phyloP scores from a whole-genome alignment of 2,329 filamentous ascomycete species.

The Ophiosphaerella herpotricha region DNA sequence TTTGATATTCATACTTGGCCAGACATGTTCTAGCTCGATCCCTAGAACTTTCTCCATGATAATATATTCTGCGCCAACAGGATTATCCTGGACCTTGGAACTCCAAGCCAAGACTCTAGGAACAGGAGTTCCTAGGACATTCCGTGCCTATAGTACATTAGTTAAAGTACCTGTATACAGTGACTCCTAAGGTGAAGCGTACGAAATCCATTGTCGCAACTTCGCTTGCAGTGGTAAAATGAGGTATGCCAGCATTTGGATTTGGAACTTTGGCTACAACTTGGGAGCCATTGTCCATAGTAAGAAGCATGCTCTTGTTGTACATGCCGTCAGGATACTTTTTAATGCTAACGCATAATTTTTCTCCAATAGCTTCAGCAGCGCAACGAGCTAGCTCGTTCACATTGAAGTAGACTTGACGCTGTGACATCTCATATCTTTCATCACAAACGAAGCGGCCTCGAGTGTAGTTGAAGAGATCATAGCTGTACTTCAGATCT shows the following conservation, averaged over 20 bases:
- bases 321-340: slow-evolving; percentile 42
- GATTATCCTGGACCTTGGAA: slow-evolving; percentile 29
- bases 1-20: slow-evolving; percentile 31
- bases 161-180: slow-evolving; percentile 1
- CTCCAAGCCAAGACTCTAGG: slow-evolving; percentile 42
- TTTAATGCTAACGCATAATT: slow-evolving; percentile 27
- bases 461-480: slow-evolving; percentile 36
- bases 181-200: slow-evolving; percentile 3
- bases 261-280: slow-evolving; percentile 46
- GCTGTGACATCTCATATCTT: slow-evolving; percentile 21
- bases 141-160: slow-evolving; percentile 27
- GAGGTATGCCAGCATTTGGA: slow-evolving; percentile 41
- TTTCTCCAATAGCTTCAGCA: slow-evolving; percentile 28
- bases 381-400: slow-evolving; percentile 30
- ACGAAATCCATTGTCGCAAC: slow-evolving; percentile 47
- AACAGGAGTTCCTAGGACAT: slow-evolving; percentile 35
- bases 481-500: slow-evolving; percentile 21
- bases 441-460: slow-evolving; percentile 35
- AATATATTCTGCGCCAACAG: slow-evolving; percentile 42
- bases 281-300: slow-evolving; percentile 42
- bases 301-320: slow-evolving; percentile 43
- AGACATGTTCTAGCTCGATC: slow-evolving; percentile 35
- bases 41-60: slow-evolving; percentile 38
- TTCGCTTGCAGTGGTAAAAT: slow-evolving; percentile 45
- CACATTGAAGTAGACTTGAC: slow-evolving; percentile 35